Evolutionary conservation across 1,284 basidiomycete species (phyloP).

Genomic region (Apiotrichum akiyoshidainum): DNA sequence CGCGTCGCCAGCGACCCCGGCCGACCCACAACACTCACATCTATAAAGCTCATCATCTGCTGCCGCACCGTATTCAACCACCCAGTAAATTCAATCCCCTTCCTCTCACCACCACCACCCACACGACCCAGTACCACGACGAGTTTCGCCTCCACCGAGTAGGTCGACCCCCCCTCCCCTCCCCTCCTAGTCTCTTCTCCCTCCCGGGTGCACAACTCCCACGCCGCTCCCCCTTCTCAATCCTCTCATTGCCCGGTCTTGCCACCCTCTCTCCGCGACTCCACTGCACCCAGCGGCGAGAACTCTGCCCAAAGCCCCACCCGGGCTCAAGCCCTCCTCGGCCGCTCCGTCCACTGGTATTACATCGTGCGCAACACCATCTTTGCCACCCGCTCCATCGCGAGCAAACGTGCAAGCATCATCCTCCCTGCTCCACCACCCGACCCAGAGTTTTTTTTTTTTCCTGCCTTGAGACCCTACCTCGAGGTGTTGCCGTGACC

Average conservation of each 20-base stretch:
- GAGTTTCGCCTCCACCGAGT: constrained; percentile 13
- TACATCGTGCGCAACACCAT: background rate
- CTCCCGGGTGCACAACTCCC: background rate
- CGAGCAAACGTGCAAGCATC: background rate
- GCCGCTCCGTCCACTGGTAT: background rate
- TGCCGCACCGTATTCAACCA: background rate
- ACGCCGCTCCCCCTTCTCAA: too few relatives aligned
- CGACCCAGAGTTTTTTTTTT: too few relatives aligned
- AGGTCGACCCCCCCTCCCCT: background rate
- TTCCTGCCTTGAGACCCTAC: too few relatives aligned
- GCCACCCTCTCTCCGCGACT: background rate
- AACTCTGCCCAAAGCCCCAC: background rate
- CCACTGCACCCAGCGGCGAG: background rate
- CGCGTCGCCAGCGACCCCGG: too few relatives aligned
- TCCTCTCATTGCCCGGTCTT: background rate
- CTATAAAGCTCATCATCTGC: too few relatives aligned
- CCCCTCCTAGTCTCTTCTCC: background rate
- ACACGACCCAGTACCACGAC: background rate
- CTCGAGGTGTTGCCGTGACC: too few relatives aligned
- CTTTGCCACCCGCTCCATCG: constrained; percentile 1
- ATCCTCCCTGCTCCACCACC: background rate
- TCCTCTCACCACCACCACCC: background rate
- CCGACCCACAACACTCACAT: too few relatives aligned
- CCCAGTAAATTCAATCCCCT: background rate
- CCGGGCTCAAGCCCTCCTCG: background rate